phyloP scores from a whole-genome alignment of 2,329 filamentous ascomycete genomes.

The Verticillium alfalfae region DNA sequence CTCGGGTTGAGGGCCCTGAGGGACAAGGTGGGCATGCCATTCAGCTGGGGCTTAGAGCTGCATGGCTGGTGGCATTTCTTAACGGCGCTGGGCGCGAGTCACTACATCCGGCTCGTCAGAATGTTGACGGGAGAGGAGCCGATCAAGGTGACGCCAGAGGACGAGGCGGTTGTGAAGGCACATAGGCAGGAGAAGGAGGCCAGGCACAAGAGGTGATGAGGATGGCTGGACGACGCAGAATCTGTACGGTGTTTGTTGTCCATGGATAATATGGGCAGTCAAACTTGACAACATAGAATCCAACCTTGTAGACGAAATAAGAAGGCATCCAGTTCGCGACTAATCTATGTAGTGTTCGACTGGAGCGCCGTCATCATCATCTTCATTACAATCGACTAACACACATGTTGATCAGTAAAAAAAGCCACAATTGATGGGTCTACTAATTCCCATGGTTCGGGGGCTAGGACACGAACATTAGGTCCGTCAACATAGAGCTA shows the following conservation, averaged over 20 bases:
- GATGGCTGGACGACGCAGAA: neutral
- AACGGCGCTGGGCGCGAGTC: conserved; percentile 48
- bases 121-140: conserved; percentile 3
- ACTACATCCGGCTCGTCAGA: conserved; percentile 26
- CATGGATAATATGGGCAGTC: too few species aligned
- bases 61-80: conserved; percentile 62
- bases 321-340: too few species aligned
- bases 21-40: conserved; percentile 43
- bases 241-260: neutral
- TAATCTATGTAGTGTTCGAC: too few species aligned
- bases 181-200: neutral
- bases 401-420: too few species aligned
- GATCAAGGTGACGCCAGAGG: neutral
- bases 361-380: too few species aligned
- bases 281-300: too few species aligned
- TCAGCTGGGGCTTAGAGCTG: conserved; percentile 50
- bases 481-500: too few species aligned
- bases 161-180: neutral
- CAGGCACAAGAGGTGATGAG: neutral
- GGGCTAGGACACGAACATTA: too few species aligned
- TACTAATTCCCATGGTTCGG: too few species aligned
- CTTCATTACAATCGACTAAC: too few species aligned
- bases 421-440: too few species aligned
- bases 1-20: conserved; percentile 37
- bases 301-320: too few species aligned